Percentiles rank a stretch among this genome's conserved stretches.
phyloP scores from a whole-genome alignment of 2,329 filamentous ascomycete species.

The Eutypa lata region DNA sequence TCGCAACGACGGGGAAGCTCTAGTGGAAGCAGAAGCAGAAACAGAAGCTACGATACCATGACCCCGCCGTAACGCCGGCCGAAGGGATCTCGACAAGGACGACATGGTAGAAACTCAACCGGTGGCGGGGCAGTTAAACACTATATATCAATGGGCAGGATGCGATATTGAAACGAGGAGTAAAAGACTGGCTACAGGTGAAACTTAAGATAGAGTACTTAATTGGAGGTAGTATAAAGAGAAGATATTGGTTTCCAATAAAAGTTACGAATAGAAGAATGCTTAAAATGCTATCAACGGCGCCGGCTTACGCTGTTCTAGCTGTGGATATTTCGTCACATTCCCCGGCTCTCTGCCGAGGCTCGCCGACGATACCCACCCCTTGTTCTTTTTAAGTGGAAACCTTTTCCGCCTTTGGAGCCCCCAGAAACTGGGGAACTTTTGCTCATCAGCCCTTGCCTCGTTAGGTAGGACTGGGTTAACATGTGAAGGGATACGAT shows the following conservation, averaged over 20 bases:
- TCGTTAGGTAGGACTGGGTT: neutral
- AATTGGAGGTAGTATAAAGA: neutral
- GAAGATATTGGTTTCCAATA: neutral
- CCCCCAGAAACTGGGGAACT: neutral
- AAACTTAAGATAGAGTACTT: too few species aligned
- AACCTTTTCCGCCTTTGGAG: too few species aligned
- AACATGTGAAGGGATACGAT: neutral
- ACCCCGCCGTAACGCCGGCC: constrained; percentile 49
- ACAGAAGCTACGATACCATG: constrained; percentile 27
- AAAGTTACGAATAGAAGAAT: neutral
- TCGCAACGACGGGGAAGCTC: constrained; percentile 23
- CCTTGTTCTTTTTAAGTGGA: neutral
- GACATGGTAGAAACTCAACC: constrained; percentile 35
- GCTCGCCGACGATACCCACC: neutral
- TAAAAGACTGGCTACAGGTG: too few species aligned
- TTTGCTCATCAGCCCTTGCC: neutral
- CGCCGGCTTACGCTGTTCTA: neutral
- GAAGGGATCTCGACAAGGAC: constrained; percentile 47
- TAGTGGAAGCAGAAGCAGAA: constrained; percentile 1
- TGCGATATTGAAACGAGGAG: neutral
- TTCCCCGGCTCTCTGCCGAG: neutral
- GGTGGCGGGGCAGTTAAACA: too few species aligned
- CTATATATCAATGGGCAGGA: too few species aligned
- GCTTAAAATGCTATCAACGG: neutral
- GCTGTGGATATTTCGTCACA: neutral